phyloP scores from a whole-genome alignment of 2,329 filamentous ascomycete species.

The Cryphonectria nitschkei region DNA sequence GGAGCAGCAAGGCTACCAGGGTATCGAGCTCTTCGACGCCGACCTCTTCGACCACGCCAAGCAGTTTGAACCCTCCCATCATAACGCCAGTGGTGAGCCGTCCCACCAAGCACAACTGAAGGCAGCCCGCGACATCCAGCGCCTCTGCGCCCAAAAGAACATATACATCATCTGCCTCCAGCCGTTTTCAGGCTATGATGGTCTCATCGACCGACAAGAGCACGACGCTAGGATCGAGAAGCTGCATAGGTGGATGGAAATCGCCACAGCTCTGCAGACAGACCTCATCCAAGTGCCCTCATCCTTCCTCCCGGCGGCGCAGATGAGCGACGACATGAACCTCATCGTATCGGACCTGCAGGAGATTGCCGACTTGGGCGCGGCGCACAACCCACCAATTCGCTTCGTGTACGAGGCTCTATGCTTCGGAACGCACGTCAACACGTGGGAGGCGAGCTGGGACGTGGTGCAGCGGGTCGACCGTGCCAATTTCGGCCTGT shows the following conservation, averaged over 20 bases:
- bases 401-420: conserved; percentile 76
- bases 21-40: conserved; percentile 79
- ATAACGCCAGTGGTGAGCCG: conserved; percentile 25
- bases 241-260: conserved; percentile 69
- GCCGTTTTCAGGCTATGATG: conserved; percentile 80
- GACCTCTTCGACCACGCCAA: conserved; percentile 60
- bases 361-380: conserved; percentile 69
- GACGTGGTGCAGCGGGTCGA: conserved; percentile 67
- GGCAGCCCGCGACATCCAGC: conserved; percentile 61
- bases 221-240: conserved; percentile 63
- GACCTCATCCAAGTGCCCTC: conserved; percentile 77
- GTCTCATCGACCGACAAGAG: conserved; percentile 63
- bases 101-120: conserved; percentile 41
- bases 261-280: conserved; percentile 67
- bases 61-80: conserved; percentile 30
- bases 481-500: conserved; percentile 73
- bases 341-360: conserved; percentile 65
- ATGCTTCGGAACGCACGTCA: conserved; percentile 70
- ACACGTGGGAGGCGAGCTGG: conserved; percentile 76
- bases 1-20: conserved; percentile 64
- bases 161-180: conserved; percentile 70
- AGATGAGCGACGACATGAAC: conserved; percentile 51
- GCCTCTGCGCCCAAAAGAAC: conserved; percentile 53
- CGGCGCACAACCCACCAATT: conserved; percentile 57
- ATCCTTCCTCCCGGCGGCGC: conserved; percentile 61